These are phyloP conservation scores for Sporobolomyces roseus DNA, from an alignment of 768 basidiomycete genomes.

Conservation along the genomic window DNA sequence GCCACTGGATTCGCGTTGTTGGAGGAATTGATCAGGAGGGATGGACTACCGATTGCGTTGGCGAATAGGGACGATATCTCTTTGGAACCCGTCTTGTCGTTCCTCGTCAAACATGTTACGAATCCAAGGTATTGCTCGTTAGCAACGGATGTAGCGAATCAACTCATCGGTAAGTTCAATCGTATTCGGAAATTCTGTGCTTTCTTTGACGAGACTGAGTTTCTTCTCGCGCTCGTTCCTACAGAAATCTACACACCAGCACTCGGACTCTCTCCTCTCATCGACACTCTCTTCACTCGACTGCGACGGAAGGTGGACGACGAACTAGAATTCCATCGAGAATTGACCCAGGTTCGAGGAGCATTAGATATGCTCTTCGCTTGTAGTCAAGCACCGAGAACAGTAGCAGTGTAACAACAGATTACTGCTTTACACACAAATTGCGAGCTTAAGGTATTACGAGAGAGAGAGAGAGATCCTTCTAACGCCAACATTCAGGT, in stretches of 20 bases:
- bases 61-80: conserved; percentile 88
- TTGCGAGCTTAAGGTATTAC: neutral
- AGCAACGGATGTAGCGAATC: conserved; percentile 70
- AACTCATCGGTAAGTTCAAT: conserved; percentile 82
- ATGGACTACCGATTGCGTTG: conserved; percentile 79
- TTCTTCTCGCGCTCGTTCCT: neutral
- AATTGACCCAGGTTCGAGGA: conserved; percentile 74
- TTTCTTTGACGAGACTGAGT: neutral
- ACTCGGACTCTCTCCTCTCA: conserved; percentile 87
- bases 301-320: conserved; percentile 76
- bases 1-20: conserved; percentile 83
- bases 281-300: conserved; percentile 77
- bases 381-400: neutral
- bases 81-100: conserved; percentile 80
- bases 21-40: conserved; percentile 85
- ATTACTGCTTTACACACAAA: neutral
- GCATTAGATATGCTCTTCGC: conserved; percentile 77
- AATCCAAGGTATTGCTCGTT: conserved; percentile 91
- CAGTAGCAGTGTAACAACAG: too few species aligned
- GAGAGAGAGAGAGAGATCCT: neutral
- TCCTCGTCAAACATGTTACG: conserved; percentile 75
- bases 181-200: too few species aligned
- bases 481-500: conserved; percentile 45
- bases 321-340: conserved; percentile 83
- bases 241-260: conserved; percentile 87